Conservation (phyloP, 768 basidiomycete species). For the Chalciporus piperatus region DNA sequence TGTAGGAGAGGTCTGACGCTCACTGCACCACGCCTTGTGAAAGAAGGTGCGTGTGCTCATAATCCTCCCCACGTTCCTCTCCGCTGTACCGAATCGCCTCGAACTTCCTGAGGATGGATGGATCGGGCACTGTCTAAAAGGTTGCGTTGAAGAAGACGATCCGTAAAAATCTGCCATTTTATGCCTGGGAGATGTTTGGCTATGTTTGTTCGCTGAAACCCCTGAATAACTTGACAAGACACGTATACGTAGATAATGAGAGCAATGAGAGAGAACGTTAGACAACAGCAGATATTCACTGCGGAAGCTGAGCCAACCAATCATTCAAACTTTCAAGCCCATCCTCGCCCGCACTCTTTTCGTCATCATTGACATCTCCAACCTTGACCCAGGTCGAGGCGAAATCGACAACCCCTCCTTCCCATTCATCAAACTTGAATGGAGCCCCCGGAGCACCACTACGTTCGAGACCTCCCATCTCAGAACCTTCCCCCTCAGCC, state of each 20-base stretch:
- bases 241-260: not conserved
- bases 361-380: constrained; percentile 32
- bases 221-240: not conserved
- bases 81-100: constrained; percentile 71
- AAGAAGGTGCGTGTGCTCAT: constrained; percentile 54
- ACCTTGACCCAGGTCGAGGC: constrained; percentile 53
- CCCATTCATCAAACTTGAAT: constrained; percentile 81
- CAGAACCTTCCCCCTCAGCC: constrained; percentile 59
- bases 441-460: constrained; percentile 45
- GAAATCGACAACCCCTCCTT: constrained; percentile 76
- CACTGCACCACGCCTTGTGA: constrained; percentile 43
- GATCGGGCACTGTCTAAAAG: constrained; percentile 75
- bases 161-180: constrained; percentile 6
- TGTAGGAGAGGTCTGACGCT: constrained; percentile 72
- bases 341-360: constrained; percentile 35
- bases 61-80: constrained; percentile 56
- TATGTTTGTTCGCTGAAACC: constrained; percentile 16
- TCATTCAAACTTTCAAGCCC: constrained; percentile 44
- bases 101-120: constrained; percentile 40
- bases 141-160: constrained; percentile 41
- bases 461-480: constrained; percentile 76
- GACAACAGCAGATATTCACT: constrained; percentile 8
- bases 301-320: constrained; percentile 48
- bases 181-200: constrained; percentile 24
- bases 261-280: not conserved